Conservation (phyloP, 805 yeast genomes). For the Metschnikowia cubensis region DNA sequence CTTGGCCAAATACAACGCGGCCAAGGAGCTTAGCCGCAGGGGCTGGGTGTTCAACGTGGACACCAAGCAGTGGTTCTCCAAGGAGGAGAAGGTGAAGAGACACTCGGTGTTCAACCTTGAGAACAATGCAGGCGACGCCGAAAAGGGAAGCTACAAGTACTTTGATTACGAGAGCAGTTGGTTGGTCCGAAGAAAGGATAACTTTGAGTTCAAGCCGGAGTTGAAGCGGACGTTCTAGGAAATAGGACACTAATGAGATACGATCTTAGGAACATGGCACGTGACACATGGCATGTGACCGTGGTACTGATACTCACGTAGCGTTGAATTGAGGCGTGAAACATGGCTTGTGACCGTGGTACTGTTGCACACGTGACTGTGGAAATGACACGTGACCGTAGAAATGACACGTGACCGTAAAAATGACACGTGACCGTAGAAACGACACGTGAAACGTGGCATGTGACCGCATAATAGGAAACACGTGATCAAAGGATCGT, state of each 20-base stretch:
- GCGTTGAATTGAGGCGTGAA: too few relatives aligned
- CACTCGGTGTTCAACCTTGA: constrained; percentile 22
- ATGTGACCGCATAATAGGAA: too few relatives aligned
- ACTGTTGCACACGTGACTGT: too few relatives aligned
- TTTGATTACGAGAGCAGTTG: constrained; percentile 73
- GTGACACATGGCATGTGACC: too few relatives aligned
- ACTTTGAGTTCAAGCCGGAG: constrained; percentile 30
- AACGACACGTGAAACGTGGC: too few relatives aligned
- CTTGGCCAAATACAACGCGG: constrained; percentile 51
- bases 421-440: too few relatives aligned
- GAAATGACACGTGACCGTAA: too few relatives aligned
- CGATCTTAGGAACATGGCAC: too few relatives aligned
- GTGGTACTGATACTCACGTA: too few relatives aligned
- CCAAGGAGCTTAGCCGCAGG: constrained; percentile 70
- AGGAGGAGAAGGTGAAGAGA: constrained; percentile 50
- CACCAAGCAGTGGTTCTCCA: constrained; percentile 76
- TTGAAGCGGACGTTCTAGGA: constrained; percentile 27
- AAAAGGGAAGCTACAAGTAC: constrained; percentile 59
- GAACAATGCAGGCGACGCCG: constrained; percentile 34
- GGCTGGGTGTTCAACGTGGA: constrained; percentile 80
- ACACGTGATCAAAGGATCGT: too few relatives aligned
- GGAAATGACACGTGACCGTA: too few relatives aligned
- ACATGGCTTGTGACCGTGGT: too few relatives aligned
- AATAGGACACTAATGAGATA: not conserved
- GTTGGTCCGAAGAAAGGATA: constrained; percentile 44